Percentiles rank a stretch among this genome's conserved stretches.
These are phyloP conservation scores for Malus fusca DNA, from an alignment of 306 rosid species.

Conservation along the genomic window DNA sequence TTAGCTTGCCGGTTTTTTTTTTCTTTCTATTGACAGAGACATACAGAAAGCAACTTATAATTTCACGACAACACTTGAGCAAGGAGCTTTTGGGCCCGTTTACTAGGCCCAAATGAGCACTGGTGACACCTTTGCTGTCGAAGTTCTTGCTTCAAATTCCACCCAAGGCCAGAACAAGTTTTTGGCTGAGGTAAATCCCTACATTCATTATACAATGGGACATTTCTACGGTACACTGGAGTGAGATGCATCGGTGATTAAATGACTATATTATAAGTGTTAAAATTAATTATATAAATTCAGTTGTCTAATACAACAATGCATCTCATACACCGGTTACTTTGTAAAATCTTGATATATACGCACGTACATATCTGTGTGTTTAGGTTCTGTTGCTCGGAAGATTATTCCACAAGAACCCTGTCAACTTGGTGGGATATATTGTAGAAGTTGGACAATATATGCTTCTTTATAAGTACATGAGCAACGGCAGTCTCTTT, in stretches of 20 bases:
- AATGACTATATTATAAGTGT: too few relatives aligned
- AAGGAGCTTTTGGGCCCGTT: conserved; percentile 5
- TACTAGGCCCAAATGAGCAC: conserved; percentile 8
- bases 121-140: conserved; percentile 4
- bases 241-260: too few relatives aligned
- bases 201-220: too few relatives aligned
- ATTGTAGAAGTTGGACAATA: background rate
- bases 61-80: background rate
- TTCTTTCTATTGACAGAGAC: background rate
- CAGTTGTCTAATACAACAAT: too few relatives aligned
- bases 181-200: background rate
- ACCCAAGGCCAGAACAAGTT: conserved; percentile 4
- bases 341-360: background rate
- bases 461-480: conserved; percentile 12
- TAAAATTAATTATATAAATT: too few relatives aligned
- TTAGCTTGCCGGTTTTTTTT: too few relatives aligned
- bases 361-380: background rate
- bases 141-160: conserved; percentile 2
- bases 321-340: background rate
- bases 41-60: background rate
- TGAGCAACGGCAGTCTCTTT: conserved; percentile 6
- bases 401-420: conserved; percentile 10
- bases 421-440: background rate
- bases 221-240: too few relatives aligned
- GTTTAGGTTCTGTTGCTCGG: conserved; percentile 2